phyloP scores from a whole-genome alignment of 257 asterid genomes.

The Ophiorrhiza pumila region DNA sequence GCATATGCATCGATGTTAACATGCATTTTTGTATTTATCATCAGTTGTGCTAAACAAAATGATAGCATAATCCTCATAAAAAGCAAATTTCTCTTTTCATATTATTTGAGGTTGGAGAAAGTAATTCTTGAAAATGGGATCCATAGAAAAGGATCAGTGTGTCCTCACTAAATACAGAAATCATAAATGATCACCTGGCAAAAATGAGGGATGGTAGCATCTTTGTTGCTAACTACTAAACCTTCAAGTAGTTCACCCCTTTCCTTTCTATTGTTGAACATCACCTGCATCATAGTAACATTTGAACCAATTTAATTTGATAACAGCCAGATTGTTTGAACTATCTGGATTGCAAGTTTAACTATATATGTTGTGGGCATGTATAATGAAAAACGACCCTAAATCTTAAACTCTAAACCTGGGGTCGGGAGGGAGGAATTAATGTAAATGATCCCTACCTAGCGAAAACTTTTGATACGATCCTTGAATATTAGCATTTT shows the following conservation, averaged over 20 bases:
- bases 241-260: constrained; percentile 83
- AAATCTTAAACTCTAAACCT: too few species aligned
- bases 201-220: constrained; percentile 51
- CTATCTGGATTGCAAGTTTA: neutral
- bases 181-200: constrained; percentile 43
- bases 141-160: neutral
- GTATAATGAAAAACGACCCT: too few species aligned
- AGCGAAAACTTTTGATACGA: too few species aligned
- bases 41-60: neutral
- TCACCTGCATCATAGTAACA: constrained; percentile 46
- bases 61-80: neutral
- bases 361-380: neutral
- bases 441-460: too few species aligned
- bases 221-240: constrained; percentile 67
- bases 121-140: too few species aligned
- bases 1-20: neutral
- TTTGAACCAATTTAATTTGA: neutral
- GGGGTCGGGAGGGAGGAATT: too few species aligned
- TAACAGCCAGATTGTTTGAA: neutral
- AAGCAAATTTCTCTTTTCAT: neutral
- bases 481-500: too few species aligned
- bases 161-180: neutral
- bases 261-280: constrained; percentile 84
- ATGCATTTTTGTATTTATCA: too few species aligned
- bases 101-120: neutral